Conservation (phyloP, 345 rosid species). For the Abelmoschus esculentus region DNA sequence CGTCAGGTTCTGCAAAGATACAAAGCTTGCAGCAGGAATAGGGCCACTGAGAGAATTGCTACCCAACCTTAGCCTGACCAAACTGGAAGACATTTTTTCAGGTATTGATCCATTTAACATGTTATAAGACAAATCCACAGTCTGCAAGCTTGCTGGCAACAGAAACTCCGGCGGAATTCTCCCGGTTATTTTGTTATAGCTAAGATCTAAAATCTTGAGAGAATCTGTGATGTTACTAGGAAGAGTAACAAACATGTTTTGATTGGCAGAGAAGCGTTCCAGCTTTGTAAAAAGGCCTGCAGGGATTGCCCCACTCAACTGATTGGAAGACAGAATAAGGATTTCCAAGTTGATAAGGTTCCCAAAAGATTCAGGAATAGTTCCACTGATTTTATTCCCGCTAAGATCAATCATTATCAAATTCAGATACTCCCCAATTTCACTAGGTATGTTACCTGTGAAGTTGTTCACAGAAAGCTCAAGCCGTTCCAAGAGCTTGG, state of each 20-base stretch:
- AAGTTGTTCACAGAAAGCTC: constrained; percentile 34
- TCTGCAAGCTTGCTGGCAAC: constrained; percentile 20
- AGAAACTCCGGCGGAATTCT: constrained; percentile 43
- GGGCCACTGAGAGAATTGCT: constrained; percentile 23
- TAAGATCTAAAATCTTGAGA: constrained; percentile 23
- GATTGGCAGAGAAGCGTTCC: constrained; percentile 30
- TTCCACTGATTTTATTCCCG: constrained; percentile 34
- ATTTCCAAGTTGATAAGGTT: constrained; percentile 36
- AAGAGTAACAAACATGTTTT: constrained; percentile 30
- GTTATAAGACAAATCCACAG: constrained; percentile 57
- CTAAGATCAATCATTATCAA: constrained; percentile 49
- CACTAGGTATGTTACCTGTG: constrained; percentile 38
- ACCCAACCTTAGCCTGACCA: constrained; percentile 49
- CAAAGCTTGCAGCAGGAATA: constrained; percentile 28
- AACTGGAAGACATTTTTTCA: constrained; percentile 23
- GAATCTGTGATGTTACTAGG: constrained; percentile 41
- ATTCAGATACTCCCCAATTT: constrained; percentile 27
- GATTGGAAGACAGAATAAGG: constrained; percentile 47
- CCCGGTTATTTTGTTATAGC: constrained; percentile 27
- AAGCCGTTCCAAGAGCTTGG: constrained; percentile 35
- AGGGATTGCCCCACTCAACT: constrained; percentile 42
- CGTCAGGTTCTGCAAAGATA: constrained; percentile 23
- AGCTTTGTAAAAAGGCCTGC: constrained; percentile 31
- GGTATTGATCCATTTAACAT: constrained; percentile 40
- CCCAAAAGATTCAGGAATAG: constrained; percentile 43